Percentiles rank a stretch among this genome's conserved stretches.
phyloP scores from a whole-genome alignment of 371 early-diverging fungal genomes.

The Circinella minor region DNA sequence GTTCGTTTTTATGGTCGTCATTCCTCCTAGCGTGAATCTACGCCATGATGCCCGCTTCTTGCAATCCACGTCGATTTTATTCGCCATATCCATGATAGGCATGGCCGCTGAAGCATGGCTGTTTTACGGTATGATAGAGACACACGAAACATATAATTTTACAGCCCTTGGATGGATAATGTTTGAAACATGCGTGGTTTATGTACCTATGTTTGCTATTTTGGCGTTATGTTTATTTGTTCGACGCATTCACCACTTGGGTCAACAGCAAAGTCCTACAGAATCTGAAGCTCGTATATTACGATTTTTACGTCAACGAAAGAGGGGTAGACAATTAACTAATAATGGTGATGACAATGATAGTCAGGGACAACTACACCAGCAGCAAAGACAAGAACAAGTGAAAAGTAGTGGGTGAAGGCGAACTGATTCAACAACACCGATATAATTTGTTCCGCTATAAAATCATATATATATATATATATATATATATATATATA shows the following conservation, averaged over 20 bases:
- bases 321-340: too few species aligned
- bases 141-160: constrained; percentile 1
- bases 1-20: background rate
- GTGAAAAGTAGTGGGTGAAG: background rate
- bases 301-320: constrained; percentile 8
- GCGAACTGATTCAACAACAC: background rate
- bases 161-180: constrained; percentile 14
- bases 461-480: background rate
- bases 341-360: background rate
- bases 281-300: constrained; percentile 1
- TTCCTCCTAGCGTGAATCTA: constrained; percentile 12
- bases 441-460: background rate
- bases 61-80: constrained; percentile 23
- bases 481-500: background rate
- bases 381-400: background rate
- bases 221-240: constrained; percentile 9
- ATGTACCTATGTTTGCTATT: constrained; percentile 12
- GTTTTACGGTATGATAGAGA: constrained; percentile 19
- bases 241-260: constrained; percentile 9
- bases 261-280: background rate
- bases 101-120: constrained; percentile 31
- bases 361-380: background rate
- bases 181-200: constrained; percentile 19
- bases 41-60: background rate
- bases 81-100: constrained; percentile 25